Evolutionary conservation across 2,329 filamentous ascomycete genomes (phyloP).

Genomic region (Fusarium liriodendri): DNA sequence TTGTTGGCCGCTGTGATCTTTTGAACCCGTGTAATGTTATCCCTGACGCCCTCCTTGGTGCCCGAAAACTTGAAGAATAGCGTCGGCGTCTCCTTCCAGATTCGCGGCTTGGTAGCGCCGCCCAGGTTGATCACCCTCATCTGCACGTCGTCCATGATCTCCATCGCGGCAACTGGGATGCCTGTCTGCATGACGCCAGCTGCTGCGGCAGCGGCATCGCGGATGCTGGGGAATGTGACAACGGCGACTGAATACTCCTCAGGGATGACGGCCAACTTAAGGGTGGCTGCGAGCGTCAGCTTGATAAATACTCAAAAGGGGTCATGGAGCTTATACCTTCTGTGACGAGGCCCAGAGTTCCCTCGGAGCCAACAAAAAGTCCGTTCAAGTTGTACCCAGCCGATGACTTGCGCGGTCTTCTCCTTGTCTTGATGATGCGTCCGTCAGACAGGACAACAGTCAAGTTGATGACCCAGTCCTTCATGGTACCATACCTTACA

Average conservation of each 20-base stretch:
- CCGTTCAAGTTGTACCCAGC: slow-evolving; percentile 87
- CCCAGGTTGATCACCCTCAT: slow-evolving; percentile 85
- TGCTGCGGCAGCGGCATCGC: slow-evolving; percentile 79
- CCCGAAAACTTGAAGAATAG: slow-evolving; percentile 90
- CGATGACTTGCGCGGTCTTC: slow-evolving; percentile 82
- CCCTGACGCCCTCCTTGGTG: slow-evolving; percentile 79
- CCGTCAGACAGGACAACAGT: slow-evolving; percentile 85
- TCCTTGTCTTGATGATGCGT: slow-evolving; percentile 80
- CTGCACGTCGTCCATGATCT: slow-evolving; percentile 90
- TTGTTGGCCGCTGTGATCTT: slow-evolving; percentile 73
- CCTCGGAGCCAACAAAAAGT: slow-evolving; percentile 84
- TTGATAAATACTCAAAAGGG: background rate
- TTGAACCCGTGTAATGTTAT: slow-evolving; percentile 78
- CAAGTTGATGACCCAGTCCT: slow-evolving; percentile 86
- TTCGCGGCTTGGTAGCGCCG: slow-evolving; percentile 73
- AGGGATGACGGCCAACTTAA: slow-evolving; percentile 82
- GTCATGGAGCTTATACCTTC: slow-evolving; percentile 60
- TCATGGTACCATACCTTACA: slow-evolving; percentile 86
- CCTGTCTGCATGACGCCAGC: slow-evolving; percentile 81
- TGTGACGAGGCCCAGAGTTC: slow-evolving; percentile 83
- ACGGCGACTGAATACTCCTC: slow-evolving; percentile 83
- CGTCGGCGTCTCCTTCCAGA: slow-evolving; percentile 81
- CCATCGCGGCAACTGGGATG: slow-evolving; percentile 80
- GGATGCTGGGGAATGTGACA: slow-evolving; percentile 81
- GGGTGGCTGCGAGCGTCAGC: slow-evolving; percentile 64